Evolutionary conservation across 2,329 filamentous ascomycete species (phyloP).

Genomic region (Ophidiomyces ophidiicola): DNA sequence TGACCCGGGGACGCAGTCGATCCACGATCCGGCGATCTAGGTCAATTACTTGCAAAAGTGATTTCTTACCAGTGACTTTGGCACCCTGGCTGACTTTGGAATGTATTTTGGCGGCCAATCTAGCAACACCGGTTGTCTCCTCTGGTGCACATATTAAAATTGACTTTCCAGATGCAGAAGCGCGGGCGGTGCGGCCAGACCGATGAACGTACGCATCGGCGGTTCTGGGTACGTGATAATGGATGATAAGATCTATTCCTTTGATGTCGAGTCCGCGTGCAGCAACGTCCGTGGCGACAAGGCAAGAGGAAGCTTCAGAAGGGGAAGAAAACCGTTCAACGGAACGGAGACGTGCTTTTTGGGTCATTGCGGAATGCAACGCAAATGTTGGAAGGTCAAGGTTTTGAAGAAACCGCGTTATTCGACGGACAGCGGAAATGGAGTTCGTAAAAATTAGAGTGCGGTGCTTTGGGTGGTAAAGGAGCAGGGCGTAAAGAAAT

Average conservation of each 20-base stretch:
- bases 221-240: constrained; percentile 86
- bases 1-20: constrained; percentile 63
- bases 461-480: constrained; percentile 68
- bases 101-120: constrained; percentile 77
- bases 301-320: constrained; percentile 48
- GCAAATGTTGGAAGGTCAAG: constrained; percentile 64
- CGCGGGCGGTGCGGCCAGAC: constrained; percentile 85
- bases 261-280: constrained; percentile 89
- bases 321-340: constrained; percentile 74
- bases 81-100: constrained; percentile 33
- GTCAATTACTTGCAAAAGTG: constrained; percentile 60
- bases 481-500: constrained; percentile 76
- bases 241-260: constrained; percentile 74
- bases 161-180: constrained; percentile 62
- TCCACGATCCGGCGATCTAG: constrained; percentile 68
- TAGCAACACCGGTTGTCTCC: constrained; percentile 71
- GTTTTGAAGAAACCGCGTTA: constrained; percentile 72
- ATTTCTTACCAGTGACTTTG: constrained; percentile 39
- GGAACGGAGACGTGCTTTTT: constrained; percentile 87
- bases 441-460: constrained; percentile 93
- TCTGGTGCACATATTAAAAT: constrained; percentile 84
- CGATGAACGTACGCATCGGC: constrained; percentile 93
- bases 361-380: constrained; percentile 86
- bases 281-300: constrained; percentile 87
- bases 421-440: constrained; percentile 77